Evolutionary conservation across 2,329 filamentous ascomycete genomes (phyloP), one percentile per base, ranked within the genome.

Genomic region (Xylaria sp.): DNA sequence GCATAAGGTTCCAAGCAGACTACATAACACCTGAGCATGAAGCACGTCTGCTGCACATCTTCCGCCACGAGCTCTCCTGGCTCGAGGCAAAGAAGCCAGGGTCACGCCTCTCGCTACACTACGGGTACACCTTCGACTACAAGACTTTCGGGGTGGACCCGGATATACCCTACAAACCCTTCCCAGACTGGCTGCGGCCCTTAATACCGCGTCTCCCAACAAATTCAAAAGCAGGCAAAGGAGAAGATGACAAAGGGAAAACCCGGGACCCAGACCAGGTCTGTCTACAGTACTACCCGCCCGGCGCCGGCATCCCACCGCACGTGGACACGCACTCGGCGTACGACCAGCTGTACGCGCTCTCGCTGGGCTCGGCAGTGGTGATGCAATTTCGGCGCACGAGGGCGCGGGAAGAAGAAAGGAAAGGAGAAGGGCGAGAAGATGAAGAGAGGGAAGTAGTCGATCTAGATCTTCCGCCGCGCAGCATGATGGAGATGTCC

Each of bases 271-370:
- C 86, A 0, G 86, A 88, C 61, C 88, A 89, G 74, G 86, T 89
- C 72, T 89, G 87, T 71, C 78, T 76, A 46, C 87, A 89, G 77
- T 84, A 88, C 75, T 90, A 90, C 74, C 85, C 88, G 0, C 87
- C 87, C 0, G 88, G 88, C 6, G 81, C 84, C 0, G 88, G 88
- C 1, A 90, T 90, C 72, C 88, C 88, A 10, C 88, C 88, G 0
- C 88, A 90, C 73, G 87, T 87, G 63, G 88, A 90, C 77, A 88
- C 87, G 2, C 88, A 89, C 76, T 81, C 79, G 59, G 78, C 82
- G 9, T 86, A 80, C 68, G 75, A 76, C 64, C 57, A 77, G 72
- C 73, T 77, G 23, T 77, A 74, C 63, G 74, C 74, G 46, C 68
- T 77, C 52, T 76, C 74, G 25, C 65, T 77, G 23, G 75, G 75